phyloP scores from a whole-genome alignment of 176 grass and related monocot genomes.

The Musa itinerans region DNA sequence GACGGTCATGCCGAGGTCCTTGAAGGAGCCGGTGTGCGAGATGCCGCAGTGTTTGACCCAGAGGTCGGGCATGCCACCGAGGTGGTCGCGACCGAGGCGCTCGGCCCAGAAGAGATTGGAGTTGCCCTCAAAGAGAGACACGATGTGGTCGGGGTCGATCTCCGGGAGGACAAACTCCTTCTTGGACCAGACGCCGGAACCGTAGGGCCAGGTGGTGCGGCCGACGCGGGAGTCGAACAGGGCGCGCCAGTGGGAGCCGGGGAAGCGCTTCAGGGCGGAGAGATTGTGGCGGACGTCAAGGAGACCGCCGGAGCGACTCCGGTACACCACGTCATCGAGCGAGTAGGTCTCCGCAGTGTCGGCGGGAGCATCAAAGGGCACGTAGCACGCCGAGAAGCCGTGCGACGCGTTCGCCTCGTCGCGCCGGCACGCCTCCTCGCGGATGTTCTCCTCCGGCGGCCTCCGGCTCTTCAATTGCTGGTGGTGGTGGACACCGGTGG shows the following conservation, averaged over 20 bases:
- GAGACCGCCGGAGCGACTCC: constrained; percentile 72
- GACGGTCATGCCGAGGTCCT: constrained; percentile 98
- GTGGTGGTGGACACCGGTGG: neutral
- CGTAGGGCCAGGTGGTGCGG: constrained; percentile 81
- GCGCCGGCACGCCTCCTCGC: constrained; percentile 74
- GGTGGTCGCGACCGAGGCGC: constrained; percentile 81
- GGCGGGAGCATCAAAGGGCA: constrained; percentile 21
- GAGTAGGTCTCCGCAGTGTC: constrained; percentile 68
- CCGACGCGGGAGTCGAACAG: constrained; percentile 92
- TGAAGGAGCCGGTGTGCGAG: constrained; percentile 96
- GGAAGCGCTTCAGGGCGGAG: constrained; percentile 43
- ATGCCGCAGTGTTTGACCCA: constrained; percentile 99
- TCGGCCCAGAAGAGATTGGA: constrained; percentile 99
- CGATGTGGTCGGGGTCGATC: constrained; percentile 86
- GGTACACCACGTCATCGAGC: constrained; percentile 79
- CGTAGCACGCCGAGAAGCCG: constrained; percentile 55
- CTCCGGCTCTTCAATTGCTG: constrained; percentile 36
- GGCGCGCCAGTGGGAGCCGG: constrained; percentile 82
- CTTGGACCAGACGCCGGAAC: constrained; percentile 99
- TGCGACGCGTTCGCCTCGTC: constrained; percentile 27
- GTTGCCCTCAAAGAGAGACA: constrained; percentile 97
- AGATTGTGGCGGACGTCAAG: constrained; percentile 88
- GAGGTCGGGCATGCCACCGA: constrained; percentile 82
- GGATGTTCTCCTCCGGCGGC: constrained; percentile 76
- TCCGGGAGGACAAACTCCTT: constrained; percentile 94